A percentile compares a stretch with the other conserved stretches of the same genome.
Evolutionary conservation across 768 basidiomycete species (phyloP).

Genomic region (Bullera alba): DNA sequence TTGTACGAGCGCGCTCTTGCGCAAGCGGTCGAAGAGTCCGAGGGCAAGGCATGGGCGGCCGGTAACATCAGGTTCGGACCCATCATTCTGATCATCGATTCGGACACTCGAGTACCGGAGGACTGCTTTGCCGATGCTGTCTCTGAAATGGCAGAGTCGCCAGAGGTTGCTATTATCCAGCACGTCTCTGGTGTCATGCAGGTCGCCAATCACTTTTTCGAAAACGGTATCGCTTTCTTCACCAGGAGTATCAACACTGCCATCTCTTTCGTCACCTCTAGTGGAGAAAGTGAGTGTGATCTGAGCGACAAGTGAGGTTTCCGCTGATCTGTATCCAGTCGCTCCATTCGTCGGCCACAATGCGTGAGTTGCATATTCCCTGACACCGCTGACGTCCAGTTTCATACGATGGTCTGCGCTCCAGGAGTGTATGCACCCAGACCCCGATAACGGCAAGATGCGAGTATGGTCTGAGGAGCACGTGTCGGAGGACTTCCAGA

Average conservation of each 20-base stretch:
- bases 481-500: slow-evolving; percentile 77
- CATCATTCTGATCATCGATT: slow-evolving; percentile 72
- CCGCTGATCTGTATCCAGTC: too few relatives aligned
- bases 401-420: slow-evolving; percentile 84
- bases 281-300: too few relatives aligned
- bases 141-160: slow-evolving; percentile 51
- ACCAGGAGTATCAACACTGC: slow-evolving; percentile 69
- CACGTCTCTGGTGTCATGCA: slow-evolving; percentile 40
- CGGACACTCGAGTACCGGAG: slow-evolving; percentile 71
- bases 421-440: slow-evolving; percentile 69
- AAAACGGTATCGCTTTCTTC: slow-evolving; percentile 81
- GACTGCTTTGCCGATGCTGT: slow-evolving; percentile 88
- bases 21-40: slow-evolving; percentile 63
- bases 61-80: slow-evolving; percentile 57
- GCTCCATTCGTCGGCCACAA: slow-evolving; percentile 39
- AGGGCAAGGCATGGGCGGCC: slow-evolving; percentile 65
- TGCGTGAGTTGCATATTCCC: slow-evolving; percentile 7
- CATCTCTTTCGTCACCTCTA: slow-evolving; percentile 44
- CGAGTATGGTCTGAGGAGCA: slow-evolving; percentile 80
- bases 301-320: too few relatives aligned
- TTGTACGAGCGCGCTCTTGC: slow-evolving; percentile 65
- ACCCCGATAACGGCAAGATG: slow-evolving; percentile 57
- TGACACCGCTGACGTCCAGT: slow-evolving; percentile 39
- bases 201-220: slow-evolving; percentile 58
- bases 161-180: slow-evolving; percentile 71